These are phyloP conservation scores for Eimeria necatrix DNA, from an alignment of 169 alveolate species.

Conservation along the genomic window DNA sequence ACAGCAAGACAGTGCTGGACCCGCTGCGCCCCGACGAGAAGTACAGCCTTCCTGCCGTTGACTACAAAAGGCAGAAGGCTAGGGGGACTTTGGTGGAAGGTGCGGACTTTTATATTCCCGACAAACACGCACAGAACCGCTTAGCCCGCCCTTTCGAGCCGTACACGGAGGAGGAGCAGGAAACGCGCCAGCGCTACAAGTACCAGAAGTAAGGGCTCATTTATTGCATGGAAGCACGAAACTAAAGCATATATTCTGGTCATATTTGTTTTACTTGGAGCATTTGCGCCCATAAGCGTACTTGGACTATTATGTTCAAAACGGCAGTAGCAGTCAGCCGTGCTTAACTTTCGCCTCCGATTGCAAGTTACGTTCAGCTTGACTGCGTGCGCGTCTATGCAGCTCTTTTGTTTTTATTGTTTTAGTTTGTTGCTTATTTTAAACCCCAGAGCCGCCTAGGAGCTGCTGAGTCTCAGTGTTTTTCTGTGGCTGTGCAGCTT, in stretches of 20 bases:
- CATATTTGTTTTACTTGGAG: background rate
- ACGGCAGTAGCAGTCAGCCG: no score
- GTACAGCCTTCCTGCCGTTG: conserved; percentile 88
- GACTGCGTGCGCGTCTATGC: background rate
- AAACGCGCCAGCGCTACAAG: conserved; percentile 87
- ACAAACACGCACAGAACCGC: conserved; percentile 88
- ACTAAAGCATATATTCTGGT: background rate
- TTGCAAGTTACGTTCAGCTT: background rate
- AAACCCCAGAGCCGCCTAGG: no score
- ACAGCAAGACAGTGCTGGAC: conserved; percentile 87
- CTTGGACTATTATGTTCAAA: background rate
- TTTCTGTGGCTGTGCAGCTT: conserved; percentile 82
- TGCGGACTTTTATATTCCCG: conserved; percentile 89
- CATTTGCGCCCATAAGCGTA: background rate
- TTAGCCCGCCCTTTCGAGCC: conserved; percentile 90
- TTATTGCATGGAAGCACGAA: no score
- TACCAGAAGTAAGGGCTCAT: conserved; percentile 83
- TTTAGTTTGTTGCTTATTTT: background rate
- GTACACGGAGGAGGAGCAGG: conserved; percentile 90
- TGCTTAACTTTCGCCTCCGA: background rate
- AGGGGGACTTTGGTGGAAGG: conserved; percentile 93
- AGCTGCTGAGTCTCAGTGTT: background rate
- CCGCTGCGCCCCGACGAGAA: conserved; percentile 87
- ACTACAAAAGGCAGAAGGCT: conserved; percentile 91
- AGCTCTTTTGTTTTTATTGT: background rate